These are phyloP conservation scores for Suillus occidentalis DNA, from an alignment of 768 basidiomycete genomes.

Conservation along the genomic window DNA sequence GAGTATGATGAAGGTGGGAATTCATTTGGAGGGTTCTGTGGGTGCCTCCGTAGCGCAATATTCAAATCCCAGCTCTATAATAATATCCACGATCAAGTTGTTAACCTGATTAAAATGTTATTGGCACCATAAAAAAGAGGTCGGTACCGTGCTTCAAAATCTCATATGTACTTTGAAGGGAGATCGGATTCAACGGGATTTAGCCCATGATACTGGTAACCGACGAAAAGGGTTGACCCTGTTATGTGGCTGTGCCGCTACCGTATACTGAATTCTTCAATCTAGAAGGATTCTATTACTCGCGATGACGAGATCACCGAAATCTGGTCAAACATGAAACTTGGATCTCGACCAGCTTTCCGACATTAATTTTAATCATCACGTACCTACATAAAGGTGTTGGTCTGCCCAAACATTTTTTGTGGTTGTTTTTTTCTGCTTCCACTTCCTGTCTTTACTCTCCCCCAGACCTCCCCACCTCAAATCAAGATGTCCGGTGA, in stretches of 20 bases:
- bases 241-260: not conserved
- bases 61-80: not conserved
- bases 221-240: not conserved
- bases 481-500: slow-evolving; percentile 26
- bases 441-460: slow-evolving; percentile 33
- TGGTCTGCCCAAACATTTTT: not conserved
- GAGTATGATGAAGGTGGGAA: not conserved
- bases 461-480: not conserved
- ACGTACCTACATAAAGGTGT: slow-evolving; percentile 30
- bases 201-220: not conserved
- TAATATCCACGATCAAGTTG: not conserved
- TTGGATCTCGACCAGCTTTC: slow-evolving; percentile 14
- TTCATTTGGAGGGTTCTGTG: not conserved
- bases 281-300: slow-evolving; percentile 2
- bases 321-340: not conserved
- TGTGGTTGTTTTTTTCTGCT: slow-evolving; percentile 15
- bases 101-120: not conserved
- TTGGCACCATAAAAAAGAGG: too few species aligned
- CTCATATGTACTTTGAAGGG: not conserved
- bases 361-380: slow-evolving; percentile 32
- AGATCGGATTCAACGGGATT: not conserved
- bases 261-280: not conserved
- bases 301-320: not conserved
- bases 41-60: not conserved
- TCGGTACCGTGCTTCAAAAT: not conserved